Evolutionary conservation across 768 basidiomycete genomes (phyloP).

Genomic region (Austroboletus festivus): DNA sequence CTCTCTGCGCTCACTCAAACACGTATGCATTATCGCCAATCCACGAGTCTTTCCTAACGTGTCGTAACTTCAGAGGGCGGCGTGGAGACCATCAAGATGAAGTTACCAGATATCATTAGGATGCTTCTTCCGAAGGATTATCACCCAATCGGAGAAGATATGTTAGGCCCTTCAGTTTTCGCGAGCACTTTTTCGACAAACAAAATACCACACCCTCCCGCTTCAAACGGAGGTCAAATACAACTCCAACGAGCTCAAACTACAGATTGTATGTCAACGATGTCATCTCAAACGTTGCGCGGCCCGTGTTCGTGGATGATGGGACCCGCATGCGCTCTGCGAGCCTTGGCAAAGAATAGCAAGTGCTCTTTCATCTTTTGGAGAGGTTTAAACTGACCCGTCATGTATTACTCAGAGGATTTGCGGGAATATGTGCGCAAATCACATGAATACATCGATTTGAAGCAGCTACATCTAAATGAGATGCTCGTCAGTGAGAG

Average conservation of each 20-base stretch:
- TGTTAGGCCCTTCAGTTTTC: too few species aligned
- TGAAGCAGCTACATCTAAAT: conserved; percentile 17
- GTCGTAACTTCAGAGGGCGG: conserved; percentile 12
- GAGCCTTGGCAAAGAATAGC: conserved; percentile 15
- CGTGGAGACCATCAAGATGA: conserved; percentile 2
- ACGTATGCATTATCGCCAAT: conserved; percentile 1
- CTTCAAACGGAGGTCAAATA: too few species aligned
- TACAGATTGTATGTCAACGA: too few species aligned
- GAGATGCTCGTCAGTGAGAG: conserved; percentile 12
- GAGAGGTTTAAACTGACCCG: not conserved
- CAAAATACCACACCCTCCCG: too few species aligned
- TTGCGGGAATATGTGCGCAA: conserved; percentile 6
- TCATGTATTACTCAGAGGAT: conserved; percentile 4
- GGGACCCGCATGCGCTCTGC: conserved; percentile 25
- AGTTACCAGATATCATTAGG: conserved; percentile 11
- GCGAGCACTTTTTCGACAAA: not conserved
- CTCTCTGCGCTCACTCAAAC: conserved; percentile 23
- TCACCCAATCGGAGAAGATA: too few species aligned
- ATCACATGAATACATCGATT: conserved; percentile 9
- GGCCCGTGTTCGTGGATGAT: conserved; percentile 18
- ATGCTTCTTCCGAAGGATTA: conserved; percentile 19
- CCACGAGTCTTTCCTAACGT: not conserved
- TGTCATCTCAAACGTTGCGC: too few species aligned
- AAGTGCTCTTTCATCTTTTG: not conserved
- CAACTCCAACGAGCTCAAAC: too few species aligned